These are phyloP conservation scores for Gaertneriomyces sp. DNA, from an alignment of 192 early-diverging fungal genomes.

Conservation along the genomic window DNA sequence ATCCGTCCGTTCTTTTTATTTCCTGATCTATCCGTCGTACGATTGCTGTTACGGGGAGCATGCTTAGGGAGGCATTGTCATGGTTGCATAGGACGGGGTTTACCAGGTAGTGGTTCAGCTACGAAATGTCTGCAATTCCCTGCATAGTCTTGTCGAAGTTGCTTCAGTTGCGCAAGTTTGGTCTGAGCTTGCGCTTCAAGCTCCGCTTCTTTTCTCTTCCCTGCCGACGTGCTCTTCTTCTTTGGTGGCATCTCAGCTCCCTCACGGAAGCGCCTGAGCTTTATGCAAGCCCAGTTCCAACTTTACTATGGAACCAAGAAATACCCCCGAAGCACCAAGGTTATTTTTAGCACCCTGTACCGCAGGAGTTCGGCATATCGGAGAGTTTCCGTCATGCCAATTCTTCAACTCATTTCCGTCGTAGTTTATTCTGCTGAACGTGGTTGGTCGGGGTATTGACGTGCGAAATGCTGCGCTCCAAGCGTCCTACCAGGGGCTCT, in stretches of 20 bases:
- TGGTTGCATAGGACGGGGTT: background rate
- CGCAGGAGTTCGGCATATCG: no score
- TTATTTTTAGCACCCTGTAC: no score
- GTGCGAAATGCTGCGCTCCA: no score
- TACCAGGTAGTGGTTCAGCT: constrained; percentile 32
- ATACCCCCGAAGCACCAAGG: no score
- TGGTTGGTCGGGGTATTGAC: no score
- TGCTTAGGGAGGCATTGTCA: background rate
- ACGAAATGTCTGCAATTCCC: constrained; percentile 39
- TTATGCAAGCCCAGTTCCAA: no score
- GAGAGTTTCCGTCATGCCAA: no score
- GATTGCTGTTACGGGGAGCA: constrained; percentile 1
- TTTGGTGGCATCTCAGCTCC: constrained; percentile 10
- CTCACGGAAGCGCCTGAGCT: no score
- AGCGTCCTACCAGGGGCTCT: no score
- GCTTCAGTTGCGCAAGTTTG: constrained; percentile 8
- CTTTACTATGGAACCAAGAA: no score
- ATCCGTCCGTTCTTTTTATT: constrained; percentile 15
- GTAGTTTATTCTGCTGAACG: no score
- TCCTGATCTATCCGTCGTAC: constrained; percentile 35
- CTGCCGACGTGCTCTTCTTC: constrained; percentile 6
- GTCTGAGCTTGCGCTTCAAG: constrained; percentile 2
- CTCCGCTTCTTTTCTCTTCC: constrained; percentile 30
- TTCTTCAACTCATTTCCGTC: no score
- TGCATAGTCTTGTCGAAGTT: constrained; percentile 19